Evolutionary conservation across 208 protist genomes (phyloP), one percentile per base, ranked within the genome.

Genomic region (Phytomonas serpens): DNA sequence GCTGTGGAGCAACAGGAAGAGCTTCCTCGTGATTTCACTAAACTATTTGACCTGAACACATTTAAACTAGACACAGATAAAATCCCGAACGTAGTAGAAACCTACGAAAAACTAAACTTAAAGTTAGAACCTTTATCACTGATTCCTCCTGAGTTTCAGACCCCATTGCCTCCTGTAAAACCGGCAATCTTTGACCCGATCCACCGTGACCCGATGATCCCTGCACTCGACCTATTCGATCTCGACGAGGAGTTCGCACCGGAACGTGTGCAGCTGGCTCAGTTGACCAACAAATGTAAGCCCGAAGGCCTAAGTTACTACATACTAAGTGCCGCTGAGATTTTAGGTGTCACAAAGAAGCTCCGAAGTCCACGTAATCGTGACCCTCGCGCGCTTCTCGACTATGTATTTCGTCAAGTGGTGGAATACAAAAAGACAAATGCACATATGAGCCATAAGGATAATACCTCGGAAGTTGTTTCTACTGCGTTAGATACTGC

Each of bases 251-350:
- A 98, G 75, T 99, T 99, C 77, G 96, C 97, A 10, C 95, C 96
- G 34, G 96, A 98, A 82, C 84, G 88, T 51, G 94, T 97, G 64
- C 88, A 96, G 5, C 80, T 99, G 6, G 95, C 92, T 72, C 95
- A 98, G 71, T 76, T 98, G 37, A 98, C 97, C n/a, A 99, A 98
- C 80, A 97, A 98, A 73, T 98, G 97, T 75, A 92, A 93, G 72
- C 77, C 90, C 5, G 90, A 97, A 71, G 91, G 98, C 73, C 83
- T 98, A 34, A 90, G 95, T 57, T 98, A 96, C 79, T 98, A 95
- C 80, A 97, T 98, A 72, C 73, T 92, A 30, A 94, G 97, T 76
- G 93, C 84, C 4, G 91, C 93, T 7, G 96, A 98, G 73, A 90
- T 98, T 36, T 86, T 98, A 77, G 97, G 97, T 0, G 89, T 98